Percentiles rank a stretch among this genome's conserved stretches.
Conservation (phyloP, 345 rosid genomes). For the Cardamine resedifolia region DNA sequence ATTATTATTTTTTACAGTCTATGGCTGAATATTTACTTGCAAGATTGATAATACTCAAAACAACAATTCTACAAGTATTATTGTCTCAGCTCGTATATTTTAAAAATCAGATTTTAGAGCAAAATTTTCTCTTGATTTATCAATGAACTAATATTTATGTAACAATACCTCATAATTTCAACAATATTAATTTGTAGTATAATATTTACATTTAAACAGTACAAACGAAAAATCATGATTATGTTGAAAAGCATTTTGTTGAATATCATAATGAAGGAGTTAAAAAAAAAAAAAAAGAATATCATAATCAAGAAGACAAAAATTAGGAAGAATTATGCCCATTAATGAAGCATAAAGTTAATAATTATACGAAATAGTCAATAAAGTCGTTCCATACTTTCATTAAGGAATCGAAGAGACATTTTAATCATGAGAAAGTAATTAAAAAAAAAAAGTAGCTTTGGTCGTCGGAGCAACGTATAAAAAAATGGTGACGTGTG, state of each 20-base stretch:
- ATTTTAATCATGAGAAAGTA: conserved; percentile 15
- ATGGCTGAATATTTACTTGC: neutral
- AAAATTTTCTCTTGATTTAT: neutral
- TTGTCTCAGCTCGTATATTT: neutral
- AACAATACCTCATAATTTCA: neutral
- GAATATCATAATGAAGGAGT: neutral
- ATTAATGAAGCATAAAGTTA: conserved; percentile 19
- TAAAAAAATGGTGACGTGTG: conserved; percentile 7
- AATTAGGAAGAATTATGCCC: neutral
- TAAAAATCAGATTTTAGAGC: neutral
- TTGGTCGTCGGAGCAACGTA: conserved; percentile 15
- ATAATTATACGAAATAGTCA: conserved; percentile 6
- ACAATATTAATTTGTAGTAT: neutral
- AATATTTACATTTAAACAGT: neutral
- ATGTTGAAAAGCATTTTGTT: neutral
- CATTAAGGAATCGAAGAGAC: neutral
- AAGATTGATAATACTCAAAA: neutral
- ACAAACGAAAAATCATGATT: neutral
- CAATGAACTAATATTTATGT: neutral
- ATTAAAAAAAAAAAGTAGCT: neutral
- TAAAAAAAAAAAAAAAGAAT: too few relatives aligned
- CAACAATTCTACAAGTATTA: neutral
- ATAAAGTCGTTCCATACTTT: neutral
- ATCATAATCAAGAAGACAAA: neutral
- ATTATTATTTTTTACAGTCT: neutral